Evolutionary conservation across 345 rosid species (phyloP).

Genomic region (Hibiscus trionum): DNA sequence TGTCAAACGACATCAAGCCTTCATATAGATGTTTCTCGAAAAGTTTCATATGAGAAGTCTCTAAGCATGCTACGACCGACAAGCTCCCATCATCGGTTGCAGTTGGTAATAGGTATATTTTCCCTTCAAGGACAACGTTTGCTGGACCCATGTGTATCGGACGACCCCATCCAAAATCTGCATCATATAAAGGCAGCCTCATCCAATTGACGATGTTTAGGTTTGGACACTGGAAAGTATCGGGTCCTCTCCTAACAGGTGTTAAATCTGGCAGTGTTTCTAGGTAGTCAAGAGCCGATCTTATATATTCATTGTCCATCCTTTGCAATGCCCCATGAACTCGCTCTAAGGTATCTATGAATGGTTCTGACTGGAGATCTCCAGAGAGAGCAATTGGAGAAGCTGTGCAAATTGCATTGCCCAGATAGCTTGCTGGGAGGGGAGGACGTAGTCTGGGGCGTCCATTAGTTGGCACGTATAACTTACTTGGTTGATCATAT

Average conservation of each 20-base stretch:
- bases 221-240: background rate
- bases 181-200: too few species aligned
- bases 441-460: background rate
- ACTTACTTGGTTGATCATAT: background rate
- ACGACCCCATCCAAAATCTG: too few species aligned
- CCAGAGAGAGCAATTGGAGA: background rate
- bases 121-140: background rate
- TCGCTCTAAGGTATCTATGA: background rate
- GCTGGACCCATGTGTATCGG: background rate
- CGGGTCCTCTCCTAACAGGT: background rate
- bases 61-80: background rate
- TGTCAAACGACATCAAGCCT: background rate
- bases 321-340: background rate
- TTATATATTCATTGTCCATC: background rate
- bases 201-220: too few species aligned
- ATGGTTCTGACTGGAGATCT: background rate
- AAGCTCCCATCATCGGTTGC: background rate
- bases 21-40: background rate
- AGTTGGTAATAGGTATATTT: background rate
- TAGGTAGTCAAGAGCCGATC: background rate
- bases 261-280: background rate
- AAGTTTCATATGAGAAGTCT: background rate
- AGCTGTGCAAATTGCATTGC: background rate
- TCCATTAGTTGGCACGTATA: background rate
- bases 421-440: background rate